Conservation (phyloP, 129 eudicot genomes). For the Saposhnikovia divaricata region DNA sequence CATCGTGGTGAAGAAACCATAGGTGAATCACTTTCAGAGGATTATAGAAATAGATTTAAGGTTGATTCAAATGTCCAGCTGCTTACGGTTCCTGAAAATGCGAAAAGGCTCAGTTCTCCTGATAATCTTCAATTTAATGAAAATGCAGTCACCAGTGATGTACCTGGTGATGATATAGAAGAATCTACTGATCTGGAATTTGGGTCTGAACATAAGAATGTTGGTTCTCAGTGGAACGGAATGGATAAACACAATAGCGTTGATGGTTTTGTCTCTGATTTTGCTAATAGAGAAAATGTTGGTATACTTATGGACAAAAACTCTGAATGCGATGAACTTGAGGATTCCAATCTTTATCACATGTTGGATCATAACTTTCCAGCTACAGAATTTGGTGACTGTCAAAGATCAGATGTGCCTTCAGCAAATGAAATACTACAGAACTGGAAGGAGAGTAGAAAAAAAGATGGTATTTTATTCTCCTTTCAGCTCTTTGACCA, state of each 20-base stretch:
- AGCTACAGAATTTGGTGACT: constrained; percentile 31
- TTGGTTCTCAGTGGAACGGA: neutral
- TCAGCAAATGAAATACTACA: constrained; percentile 70
- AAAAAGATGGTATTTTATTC: constrained; percentile 35
- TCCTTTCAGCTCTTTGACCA: constrained; percentile 26
- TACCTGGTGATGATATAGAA: neutral
- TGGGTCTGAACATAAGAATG: neutral
- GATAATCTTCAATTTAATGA: neutral
- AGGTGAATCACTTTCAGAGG: constrained; percentile 13
- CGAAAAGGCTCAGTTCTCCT: neutral
- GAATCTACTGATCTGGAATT: constrained; percentile 7
- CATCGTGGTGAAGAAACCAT: constrained; percentile 5
- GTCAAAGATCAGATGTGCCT: constrained; percentile 33
- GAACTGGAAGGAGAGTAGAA: constrained; percentile 61
- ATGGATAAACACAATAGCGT: constrained; percentile 3
- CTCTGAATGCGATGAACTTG: constrained; percentile 15
- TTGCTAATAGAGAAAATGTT: constrained; percentile 21
- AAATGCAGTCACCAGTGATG: neutral
- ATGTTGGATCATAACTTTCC: constrained; percentile 37
- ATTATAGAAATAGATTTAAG: constrained; percentile 12
- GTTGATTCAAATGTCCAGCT: constrained; percentile 6
- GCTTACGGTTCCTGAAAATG: neutral
- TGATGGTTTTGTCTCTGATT: constrained; percentile 30
- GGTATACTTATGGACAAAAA: constrained; percentile 12
- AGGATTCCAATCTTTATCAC: constrained; percentile 23